A percentile compares a stretch with the other conserved stretches of the same genome.
These are phyloP conservation scores for Mucor sp. DNA, from an alignment of 371 early-diverging fungal species.

Conservation along the genomic window DNA sequence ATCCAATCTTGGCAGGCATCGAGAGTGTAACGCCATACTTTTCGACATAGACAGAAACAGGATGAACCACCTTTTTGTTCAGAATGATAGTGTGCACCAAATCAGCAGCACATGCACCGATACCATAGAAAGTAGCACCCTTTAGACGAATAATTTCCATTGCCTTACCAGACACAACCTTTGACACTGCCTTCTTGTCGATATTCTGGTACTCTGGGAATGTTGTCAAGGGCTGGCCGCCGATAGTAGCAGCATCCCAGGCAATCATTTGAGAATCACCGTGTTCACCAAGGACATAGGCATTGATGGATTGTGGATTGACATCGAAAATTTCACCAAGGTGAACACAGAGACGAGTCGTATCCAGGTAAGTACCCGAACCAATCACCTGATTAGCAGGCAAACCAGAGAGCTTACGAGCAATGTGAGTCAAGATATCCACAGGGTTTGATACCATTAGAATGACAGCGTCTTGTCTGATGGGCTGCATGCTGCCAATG, in stretches of 20 bases:
- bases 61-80: constrained; percentile 66
- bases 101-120: constrained; percentile 79
- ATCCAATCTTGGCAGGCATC: constrained; percentile 75
- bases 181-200: constrained; percentile 56
- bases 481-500: constrained; percentile 73
- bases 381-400: constrained; percentile 83
- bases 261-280: constrained; percentile 86
- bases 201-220: constrained; percentile 63
- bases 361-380: constrained; percentile 85
- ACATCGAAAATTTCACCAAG: constrained; percentile 64
- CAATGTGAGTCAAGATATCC: constrained; percentile 81
- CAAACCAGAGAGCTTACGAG: constrained; percentile 78
- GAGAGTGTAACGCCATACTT: constrained; percentile 65
- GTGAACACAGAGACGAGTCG: constrained; percentile 71
- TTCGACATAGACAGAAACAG: constrained; percentile 69
- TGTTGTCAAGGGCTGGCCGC: constrained; percentile 68
- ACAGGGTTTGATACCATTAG: constrained; percentile 84
- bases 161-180: constrained; percentile 71
- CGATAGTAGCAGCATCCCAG: constrained; percentile 79
- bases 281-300: constrained; percentile 86
- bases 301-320: constrained; percentile 74
- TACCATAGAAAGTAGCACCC: constrained; percentile 88
- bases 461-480: constrained; percentile 72
- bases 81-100: constrained; percentile 69
- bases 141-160: constrained; percentile 85